Percentiles rank a stretch among this genome's conserved stretches.
phyloP scores from a whole-genome alignment of 2,329 filamentous ascomycete species.

The Apiospora marii region DNA sequence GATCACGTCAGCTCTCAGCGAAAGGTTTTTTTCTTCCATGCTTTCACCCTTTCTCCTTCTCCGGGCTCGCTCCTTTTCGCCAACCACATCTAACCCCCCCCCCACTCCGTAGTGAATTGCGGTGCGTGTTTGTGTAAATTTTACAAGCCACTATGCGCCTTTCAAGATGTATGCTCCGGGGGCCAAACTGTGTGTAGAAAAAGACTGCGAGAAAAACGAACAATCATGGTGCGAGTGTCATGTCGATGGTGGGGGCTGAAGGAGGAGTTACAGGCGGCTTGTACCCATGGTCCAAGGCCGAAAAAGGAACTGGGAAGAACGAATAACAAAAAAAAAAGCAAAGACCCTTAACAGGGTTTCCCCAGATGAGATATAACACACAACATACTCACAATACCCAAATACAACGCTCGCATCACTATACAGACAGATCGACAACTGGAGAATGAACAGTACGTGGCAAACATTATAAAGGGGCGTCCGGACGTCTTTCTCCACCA shows the following conservation, averaged over 20 bases:
- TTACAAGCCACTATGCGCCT: slow-evolving; percentile 7
- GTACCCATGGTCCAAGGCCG: not conserved
- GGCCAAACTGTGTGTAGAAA: not conserved
- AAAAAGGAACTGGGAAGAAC: slow-evolving; percentile 11
- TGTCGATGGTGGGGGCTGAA: slow-evolving; percentile 9
- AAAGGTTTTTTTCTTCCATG: not conserved
- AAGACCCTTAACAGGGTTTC: slow-evolving; percentile 6
- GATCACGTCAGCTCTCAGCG: slow-evolving; percentile 4
- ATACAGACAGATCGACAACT: not conserved
- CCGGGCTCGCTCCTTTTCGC: not conserved
- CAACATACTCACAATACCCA: not conserved
- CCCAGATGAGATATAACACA: not conserved
- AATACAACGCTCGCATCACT: not conserved
- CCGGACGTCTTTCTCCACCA: not conserved
- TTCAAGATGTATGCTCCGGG: not conserved
- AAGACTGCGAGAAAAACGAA: not conserved
- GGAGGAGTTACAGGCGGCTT: not conserved
- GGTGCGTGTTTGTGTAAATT: not conserved
- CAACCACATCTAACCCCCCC: not conserved
- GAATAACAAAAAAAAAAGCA: slow-evolving; percentile 10
- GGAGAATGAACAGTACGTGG: not conserved
- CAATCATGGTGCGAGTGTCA: slow-evolving; percentile 12
- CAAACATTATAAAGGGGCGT: not conserved
- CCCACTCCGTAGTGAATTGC: not conserved
- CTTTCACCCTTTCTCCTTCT: not conserved